These are phyloP conservation scores for Flaveria linearis DNA, from an alignment of 129 eudicot genomes.

Conservation along the genomic window DNA sequence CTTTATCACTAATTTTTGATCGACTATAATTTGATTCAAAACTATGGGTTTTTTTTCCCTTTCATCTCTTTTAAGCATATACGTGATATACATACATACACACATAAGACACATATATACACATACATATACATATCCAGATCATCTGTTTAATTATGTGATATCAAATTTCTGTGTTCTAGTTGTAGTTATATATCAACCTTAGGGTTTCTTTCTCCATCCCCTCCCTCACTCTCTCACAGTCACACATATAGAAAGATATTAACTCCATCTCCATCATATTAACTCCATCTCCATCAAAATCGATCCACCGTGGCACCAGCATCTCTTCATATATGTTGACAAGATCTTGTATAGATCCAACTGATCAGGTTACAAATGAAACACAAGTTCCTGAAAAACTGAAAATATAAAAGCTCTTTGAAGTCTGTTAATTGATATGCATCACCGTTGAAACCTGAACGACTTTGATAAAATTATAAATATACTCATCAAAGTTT, in stretches of 20 bases:
- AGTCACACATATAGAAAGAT: not conserved
- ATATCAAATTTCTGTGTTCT: slow-evolving; percentile 2
- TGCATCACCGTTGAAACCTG: not conserved
- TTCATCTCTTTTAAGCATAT: slow-evolving; percentile 18
- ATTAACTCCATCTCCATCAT: not conserved
- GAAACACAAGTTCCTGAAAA: not conserved
- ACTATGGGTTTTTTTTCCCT: not conserved
- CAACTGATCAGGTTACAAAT: not conserved
- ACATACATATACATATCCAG: not conserved
- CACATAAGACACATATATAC: not conserved
- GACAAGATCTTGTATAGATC: not conserved
- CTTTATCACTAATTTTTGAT: slow-evolving; percentile 19
- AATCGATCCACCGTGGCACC: too few species aligned
- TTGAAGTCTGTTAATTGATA: not conserved
- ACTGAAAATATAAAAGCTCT: not conserved
- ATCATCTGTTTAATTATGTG: not conserved
- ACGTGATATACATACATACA: not conserved
- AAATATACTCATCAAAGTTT: too few species aligned
- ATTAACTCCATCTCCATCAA: not conserved
- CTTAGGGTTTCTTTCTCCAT: slow-evolving; percentile 19
- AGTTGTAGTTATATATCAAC: not conserved
- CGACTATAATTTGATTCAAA: slow-evolving; percentile 5
- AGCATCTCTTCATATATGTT: not conserved
- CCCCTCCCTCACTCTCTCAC: not conserved
- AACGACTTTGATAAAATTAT: too few species aligned